Base-by-base conservation (phyloP, 148 eudicot species). In the Amaranthus cruentus region DNA sequence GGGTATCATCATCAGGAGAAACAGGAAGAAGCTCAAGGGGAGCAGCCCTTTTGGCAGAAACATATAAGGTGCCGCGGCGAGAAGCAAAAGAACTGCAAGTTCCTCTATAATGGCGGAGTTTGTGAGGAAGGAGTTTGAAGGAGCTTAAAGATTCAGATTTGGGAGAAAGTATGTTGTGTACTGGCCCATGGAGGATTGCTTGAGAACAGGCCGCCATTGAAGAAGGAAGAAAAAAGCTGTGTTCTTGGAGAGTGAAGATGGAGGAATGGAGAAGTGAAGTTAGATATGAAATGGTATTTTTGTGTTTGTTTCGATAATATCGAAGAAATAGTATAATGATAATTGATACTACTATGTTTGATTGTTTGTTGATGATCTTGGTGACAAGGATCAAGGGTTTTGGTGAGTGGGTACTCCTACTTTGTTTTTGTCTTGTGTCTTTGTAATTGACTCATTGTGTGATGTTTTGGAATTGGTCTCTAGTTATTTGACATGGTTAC, bases 1-100 rank as follows among this genome's bases (percentile, higher is more conserved):
- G 79, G 4, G 86, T 78, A 15, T 69, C 73, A 54, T 88, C 97
- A 42, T 87, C 93, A 8, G 91, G 97, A 63, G 91, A 57, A 28
- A 89, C 88, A 2, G 93, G 97, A 21, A 91, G 61, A 57, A 89
- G 71, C 72, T 84, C 86, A 69, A 79, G 79, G 3, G 80, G 65
- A 4, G 84, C 75, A 64, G 84, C 83, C 70, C 77, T 75, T 57
- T 59, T 75, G 18, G 83, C 76, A 42, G 73, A 42, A 58, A 80
- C 21, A 18, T 3, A 2, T 2, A 53, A 59, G 11, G 66, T n/a
- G 79, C 88, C 69, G 52, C 62, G 82, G 77, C 73, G 74, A 80
- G 55, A 28, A 63, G 10, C 63, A 10, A 59, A 73, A 58, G 58
- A 73, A 21, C 0, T n/a, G 21, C 11, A 12, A 61, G 43, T 8